Base-by-base conservation (phyloP, 129 eudicot species). In the Artemisia argyi region DNA sequence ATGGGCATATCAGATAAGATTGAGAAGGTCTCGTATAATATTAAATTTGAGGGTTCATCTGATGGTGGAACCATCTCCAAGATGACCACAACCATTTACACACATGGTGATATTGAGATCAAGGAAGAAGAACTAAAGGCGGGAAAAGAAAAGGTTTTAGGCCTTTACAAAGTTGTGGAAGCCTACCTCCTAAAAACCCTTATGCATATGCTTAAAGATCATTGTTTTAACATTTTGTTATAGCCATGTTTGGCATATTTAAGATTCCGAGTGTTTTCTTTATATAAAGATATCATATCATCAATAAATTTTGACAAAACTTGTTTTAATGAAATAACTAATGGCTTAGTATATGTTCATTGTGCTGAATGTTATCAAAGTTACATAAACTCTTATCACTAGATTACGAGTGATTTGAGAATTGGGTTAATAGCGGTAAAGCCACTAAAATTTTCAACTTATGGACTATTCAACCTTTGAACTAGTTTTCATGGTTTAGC, bases 81-180 rank as follows among this genome's bases (percentile, higher is more conserved):
- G 71, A 81, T 81, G 85, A 66, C 35, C 26, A 76, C 81, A 30
- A 71, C 56, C 3, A 64, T 61, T 10, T 76, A 76, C 61, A 76
- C 78, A 2, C 61, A 32, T 49, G 81, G 63, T 59, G 81, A 81
- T 10, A 57, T 76, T 51, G 78, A 65, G 66, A 61, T 76, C 51
- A 39, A 39, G 46, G 46, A 39, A 39, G 46, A 35, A 39, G 46
- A 39, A 39, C 46, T 7, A 39, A 39, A 76, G 66, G 78, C 74
- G 0, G 74, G 70, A 24, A 81, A 65, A 71, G 84, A 75, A 47
- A 70, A 75, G 54, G 84, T 70, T 0, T 14, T 75, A 62, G 80
- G 80, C 35, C 78, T 80, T 78, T 69, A 69, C 69, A 69, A 75
- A 65, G 77, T 80, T 80, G 77, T 69, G 49, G 84, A 75, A 80